Evolutionary conservation across 108 stramenopile species (phyloP).

Genomic region (Cyclostephanos tholiformis): DNA sequence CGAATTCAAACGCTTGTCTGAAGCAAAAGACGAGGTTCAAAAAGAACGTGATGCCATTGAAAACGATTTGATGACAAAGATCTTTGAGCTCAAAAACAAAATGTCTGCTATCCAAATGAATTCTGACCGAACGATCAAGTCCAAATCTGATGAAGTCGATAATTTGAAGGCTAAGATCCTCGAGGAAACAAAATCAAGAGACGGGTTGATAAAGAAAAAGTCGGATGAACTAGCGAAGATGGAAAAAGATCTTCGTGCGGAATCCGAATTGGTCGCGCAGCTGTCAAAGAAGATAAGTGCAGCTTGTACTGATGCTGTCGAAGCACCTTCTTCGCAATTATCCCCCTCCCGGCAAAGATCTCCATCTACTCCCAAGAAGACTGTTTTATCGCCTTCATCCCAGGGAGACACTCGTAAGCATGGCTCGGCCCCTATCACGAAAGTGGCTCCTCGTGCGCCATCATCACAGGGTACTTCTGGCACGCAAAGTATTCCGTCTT

Average conservation of each 20-base stretch:
- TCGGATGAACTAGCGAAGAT: slow-evolving; percentile 19
- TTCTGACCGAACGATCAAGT: slow-evolving; percentile 20
- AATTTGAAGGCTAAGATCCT: slow-evolving; percentile 12
- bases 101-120: slow-evolving; percentile 7
- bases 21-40: slow-evolving; percentile 32
- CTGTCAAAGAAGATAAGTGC: slow-evolving; percentile 13
- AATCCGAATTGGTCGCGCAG: slow-evolving; percentile 14
- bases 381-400: too few relatives aligned
- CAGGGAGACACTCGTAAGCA: too few relatives aligned
- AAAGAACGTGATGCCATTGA: slow-evolving; percentile 33
- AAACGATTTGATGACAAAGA: slow-evolving; percentile 18
- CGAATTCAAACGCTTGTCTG: slow-evolving; percentile 27
- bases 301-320: slow-evolving; percentile 12
- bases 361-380: too few relatives aligned
- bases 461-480: too few relatives aligned
- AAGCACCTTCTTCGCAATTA: neutral
- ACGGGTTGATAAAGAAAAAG: slow-evolving; percentile 11
- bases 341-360: too few relatives aligned
- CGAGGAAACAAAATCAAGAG: slow-evolving; percentile 21
- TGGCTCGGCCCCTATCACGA: too few relatives aligned
- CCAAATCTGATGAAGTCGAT: slow-evolving; percentile 21
- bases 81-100: slow-evolving; percentile 21
- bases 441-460: too few relatives aligned
- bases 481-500: too few relatives aligned
- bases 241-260: slow-evolving; percentile 3